These are phyloP conservation scores for Tylopilus felleus DNA, from an alignment of 768 basidiomycete genomes.

Conservation along the genomic window DNA sequence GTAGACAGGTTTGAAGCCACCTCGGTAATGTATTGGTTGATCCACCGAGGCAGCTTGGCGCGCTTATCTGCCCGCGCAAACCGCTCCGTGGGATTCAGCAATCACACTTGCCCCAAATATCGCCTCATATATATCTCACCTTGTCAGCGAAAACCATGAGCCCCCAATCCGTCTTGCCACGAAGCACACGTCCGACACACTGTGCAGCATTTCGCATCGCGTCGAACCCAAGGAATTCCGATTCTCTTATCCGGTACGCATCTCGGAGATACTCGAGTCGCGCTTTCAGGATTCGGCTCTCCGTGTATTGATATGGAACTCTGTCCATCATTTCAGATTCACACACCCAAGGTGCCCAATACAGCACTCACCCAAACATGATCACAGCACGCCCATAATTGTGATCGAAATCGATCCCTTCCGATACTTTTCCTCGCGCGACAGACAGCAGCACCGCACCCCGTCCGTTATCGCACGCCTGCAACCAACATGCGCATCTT, in stretches of 20 bases:
- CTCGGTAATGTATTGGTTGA: slow-evolving; percentile 99
- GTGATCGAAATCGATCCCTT: slow-evolving; percentile 99
- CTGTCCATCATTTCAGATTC: slow-evolving; percentile 36
- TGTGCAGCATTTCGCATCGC: slow-evolving; percentile 99
- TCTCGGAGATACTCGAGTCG: slow-evolving; percentile 97
- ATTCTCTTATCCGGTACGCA: slow-evolving; percentile 96
- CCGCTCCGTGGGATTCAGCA: slow-evolving; percentile 47
- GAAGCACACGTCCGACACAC: slow-evolving; percentile 94
- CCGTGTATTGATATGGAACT: slow-evolving; percentile 97
- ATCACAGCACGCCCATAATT: slow-evolving; percentile 99
- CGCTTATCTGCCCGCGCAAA: slow-evolving; percentile 92
- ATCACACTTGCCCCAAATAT: not conserved
- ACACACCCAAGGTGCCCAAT: not conserved
- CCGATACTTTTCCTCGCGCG: slow-evolving; percentile 97
- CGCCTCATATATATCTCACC: slow-evolving; percentile 41
- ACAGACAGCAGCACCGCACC: slow-evolving; percentile 96
- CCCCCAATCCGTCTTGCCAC: slow-evolving; percentile 99
- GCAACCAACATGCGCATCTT: not conserved
- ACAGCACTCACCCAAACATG: slow-evolving; percentile 84
- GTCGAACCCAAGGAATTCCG: slow-evolving; percentile 98
- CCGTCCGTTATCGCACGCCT: slow-evolving; percentile 98
- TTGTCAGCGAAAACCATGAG: slow-evolving; percentile 99
- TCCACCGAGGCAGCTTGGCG: slow-evolving; percentile 96
- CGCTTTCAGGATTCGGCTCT: slow-evolving; percentile 95
- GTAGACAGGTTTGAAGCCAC: slow-evolving; percentile 96